A percentile compares a stretch with the other conserved stretches of the same genome.
Evolutionary conservation across 768 basidiomycete genomes (phyloP).

Genomic region (Tremella fuciformis): DNA sequence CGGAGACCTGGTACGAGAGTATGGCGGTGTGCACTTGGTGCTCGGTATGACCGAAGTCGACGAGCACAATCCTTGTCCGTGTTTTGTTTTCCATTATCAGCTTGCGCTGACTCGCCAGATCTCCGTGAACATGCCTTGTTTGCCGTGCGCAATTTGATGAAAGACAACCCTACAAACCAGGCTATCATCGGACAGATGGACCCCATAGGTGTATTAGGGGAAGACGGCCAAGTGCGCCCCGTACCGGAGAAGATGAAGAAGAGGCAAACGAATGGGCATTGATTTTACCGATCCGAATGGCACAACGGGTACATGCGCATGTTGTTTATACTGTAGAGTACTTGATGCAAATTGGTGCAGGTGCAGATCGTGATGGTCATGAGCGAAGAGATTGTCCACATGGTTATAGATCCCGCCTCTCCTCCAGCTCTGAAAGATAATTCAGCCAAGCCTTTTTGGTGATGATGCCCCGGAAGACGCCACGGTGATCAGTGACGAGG

Average conservation of each 20-base stretch:
- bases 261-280: background rate
- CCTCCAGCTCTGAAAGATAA: conserved; percentile 68
- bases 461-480: conserved; percentile 82
- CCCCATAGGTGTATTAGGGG: conserved; percentile 62
- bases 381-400: no score
- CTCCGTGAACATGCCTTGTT: conserved; percentile 89
- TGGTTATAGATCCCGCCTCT: background rate
- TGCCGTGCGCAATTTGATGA: conserved; percentile 72
- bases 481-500: conserved; percentile 75
- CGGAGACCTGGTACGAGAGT: conserved; percentile 70
- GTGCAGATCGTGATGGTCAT: no score
- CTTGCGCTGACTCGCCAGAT: conserved; percentile 57
- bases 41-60: conserved; percentile 88
- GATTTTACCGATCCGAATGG: background rate
- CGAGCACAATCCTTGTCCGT: conserved; percentile 87
- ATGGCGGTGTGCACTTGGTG: conserved; percentile 73
- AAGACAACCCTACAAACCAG: conserved; percentile 76
- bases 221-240: conserved; percentile 57
- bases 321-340: no score
- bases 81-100: background rate
- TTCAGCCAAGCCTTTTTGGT: conserved; percentile 93
- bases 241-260: conserved; percentile 36
- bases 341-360: no score
- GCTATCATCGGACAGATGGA: conserved; percentile 70
- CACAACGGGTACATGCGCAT: background rate